phyloP scores from a whole-genome alignment of 495 filamentous ascomycete species.

The Jackrogersella minutella region DNA sequence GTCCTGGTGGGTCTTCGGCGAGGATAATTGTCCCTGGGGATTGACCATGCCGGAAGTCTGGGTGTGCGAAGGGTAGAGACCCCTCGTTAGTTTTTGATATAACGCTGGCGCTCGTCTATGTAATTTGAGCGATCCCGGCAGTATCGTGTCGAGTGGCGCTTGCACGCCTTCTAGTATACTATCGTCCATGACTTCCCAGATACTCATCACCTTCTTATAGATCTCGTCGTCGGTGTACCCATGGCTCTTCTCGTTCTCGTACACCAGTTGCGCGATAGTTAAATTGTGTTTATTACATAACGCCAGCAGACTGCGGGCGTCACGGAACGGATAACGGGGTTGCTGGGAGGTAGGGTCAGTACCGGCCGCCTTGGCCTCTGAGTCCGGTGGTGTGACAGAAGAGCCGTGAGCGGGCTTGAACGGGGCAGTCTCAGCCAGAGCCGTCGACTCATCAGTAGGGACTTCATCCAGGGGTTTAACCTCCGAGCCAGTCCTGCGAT shows the following conservation, averaged over 20 bases:
- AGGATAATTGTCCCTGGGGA: slow-evolving; percentile 14
- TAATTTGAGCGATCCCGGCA: slow-evolving; percentile 47
- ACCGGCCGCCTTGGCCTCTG: slow-evolving; percentile 12
- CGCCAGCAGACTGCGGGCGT: slow-evolving; percentile 43
- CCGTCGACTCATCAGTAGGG: slow-evolving; percentile 27
- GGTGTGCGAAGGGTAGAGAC: slow-evolving; percentile 42
- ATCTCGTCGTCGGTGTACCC: slow-evolving; percentile 49
- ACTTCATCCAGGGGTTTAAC: slow-evolving; percentile 31
- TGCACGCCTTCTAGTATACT: slow-evolving; percentile 50
- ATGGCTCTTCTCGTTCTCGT: slow-evolving; percentile 49
- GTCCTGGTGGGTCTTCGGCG: background rate
- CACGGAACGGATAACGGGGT: slow-evolving; percentile 46
- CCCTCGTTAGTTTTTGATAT: slow-evolving; percentile 46
- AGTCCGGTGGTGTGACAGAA: slow-evolving; percentile 10
- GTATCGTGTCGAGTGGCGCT: slow-evolving; percentile 38
- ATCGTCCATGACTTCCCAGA: slow-evolving; percentile 51
- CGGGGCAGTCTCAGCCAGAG: slow-evolving; percentile 21
- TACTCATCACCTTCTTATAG: slow-evolving; percentile 43
- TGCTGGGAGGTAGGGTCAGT: slow-evolving; percentile 32
- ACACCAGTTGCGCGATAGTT: slow-evolving; percentile 49
- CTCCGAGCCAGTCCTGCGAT: slow-evolving; percentile 44
- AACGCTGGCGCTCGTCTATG: slow-evolving; percentile 46
- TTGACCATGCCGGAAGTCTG: background rate
- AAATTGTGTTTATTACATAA: slow-evolving; percentile 48
- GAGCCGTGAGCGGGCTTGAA: background rate